Percentiles rank a stretch among this genome's conserved stretches.
phyloP scores from a whole-genome alignment of 1,284 basidiomycete genomes.

The Boletus mariae region DNA sequence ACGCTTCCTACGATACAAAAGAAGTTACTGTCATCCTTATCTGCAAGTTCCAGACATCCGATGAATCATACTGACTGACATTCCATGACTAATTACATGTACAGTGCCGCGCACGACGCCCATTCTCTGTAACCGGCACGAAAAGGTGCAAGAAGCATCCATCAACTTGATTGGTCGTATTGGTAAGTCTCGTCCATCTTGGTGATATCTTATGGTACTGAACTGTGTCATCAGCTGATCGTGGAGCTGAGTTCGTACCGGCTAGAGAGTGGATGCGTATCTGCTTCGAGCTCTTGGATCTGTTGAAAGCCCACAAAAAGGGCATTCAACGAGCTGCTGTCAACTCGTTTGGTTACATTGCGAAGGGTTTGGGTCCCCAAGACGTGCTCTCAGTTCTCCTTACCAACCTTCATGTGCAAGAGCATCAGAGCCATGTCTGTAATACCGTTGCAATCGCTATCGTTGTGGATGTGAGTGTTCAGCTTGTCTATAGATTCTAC shows the following conservation, averaged over 20 bases:
- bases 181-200: too few species aligned
- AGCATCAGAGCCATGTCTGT: slow-evolving; percentile 98
- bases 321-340: slow-evolving; percentile 97
- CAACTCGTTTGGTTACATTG: slow-evolving; percentile 99
- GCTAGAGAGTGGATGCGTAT: slow-evolving; percentile 99
- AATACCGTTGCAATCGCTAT: slow-evolving; percentile 98
- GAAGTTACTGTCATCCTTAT: slow-evolving; percentile 98
- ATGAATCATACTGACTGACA: slow-evolving; percentile 49
- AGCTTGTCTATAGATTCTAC: too few species aligned
- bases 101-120: too few species aligned
- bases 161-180: too few species aligned
- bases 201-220: slow-evolving; percentile 4
- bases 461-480: slow-evolving; percentile 26
- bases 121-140: too few species aligned
- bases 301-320: slow-evolving; percentile 99
- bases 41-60: slow-evolving; percentile 98
- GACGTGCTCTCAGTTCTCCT: slow-evolving; percentile 95
- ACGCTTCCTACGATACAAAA: slow-evolving; percentile 96
- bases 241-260: slow-evolving; percentile 97
- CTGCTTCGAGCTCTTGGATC: slow-evolving; percentile 96
- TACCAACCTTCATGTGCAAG: slow-evolving; percentile 97
- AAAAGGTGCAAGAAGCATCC: too few species aligned
- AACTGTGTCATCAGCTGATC: slow-evolving; percentile 69
- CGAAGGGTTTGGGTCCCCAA: slow-evolving; percentile 98
- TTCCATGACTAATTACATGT: too few species aligned